phyloP scores from a whole-genome alignment of 345 rosid species.

The Bruguiera parviflora region DNA sequence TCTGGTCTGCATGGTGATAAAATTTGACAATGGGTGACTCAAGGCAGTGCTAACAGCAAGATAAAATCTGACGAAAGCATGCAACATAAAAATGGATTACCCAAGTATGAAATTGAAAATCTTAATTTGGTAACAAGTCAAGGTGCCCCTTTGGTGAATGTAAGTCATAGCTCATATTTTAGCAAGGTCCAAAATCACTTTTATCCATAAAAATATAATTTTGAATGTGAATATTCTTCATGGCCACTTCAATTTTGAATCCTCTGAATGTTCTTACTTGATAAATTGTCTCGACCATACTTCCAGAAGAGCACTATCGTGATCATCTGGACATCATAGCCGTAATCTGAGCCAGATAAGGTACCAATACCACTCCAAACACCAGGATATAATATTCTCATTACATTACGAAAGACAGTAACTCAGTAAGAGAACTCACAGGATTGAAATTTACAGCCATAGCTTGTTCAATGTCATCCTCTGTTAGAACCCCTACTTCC shows the following conservation, averaged over 20 bases:
- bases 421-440: conserved; percentile 41
- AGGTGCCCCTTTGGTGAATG: not conserved
- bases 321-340: not conserved
- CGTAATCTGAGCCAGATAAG: not conserved
- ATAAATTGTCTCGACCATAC: not conserved
- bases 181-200: not conserved
- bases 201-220: not conserved
- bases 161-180: not conserved
- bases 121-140: not conserved
- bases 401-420: not conserved
- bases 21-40: conserved; percentile 13
- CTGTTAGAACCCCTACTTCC: conserved; percentile 55
- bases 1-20: conserved; percentile 61
- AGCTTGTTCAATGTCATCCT: conserved; percentile 63
- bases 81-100: not conserved
- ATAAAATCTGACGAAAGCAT: not conserved
- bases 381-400: not conserved
- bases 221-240: not conserved
- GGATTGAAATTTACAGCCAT: conserved; percentile 71
- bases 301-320: not conserved
- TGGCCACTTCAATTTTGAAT: not conserved
- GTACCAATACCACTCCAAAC: not conserved
- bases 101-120: not conserved
- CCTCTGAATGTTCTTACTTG: not conserved
- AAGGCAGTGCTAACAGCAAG: not conserved